Base-by-base conservation (phyloP, 768 basidiomycete genomes). In the Xerocomus potaroensis region DNA sequence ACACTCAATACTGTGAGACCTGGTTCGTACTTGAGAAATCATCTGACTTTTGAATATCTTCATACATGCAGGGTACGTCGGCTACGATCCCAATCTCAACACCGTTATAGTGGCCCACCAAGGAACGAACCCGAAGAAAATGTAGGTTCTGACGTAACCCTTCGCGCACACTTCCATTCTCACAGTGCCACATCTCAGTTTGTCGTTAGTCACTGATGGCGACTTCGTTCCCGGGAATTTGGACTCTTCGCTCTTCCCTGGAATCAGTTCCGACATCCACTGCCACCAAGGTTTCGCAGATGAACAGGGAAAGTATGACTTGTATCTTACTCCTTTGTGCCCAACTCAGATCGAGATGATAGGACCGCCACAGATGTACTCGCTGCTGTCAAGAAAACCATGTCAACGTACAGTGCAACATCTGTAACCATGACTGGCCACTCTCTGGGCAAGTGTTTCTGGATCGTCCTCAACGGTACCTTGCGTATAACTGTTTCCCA, bases 271-370 rank as follows among this genome's bases (percentile, higher is more conserved):
- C 6, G 43, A 53, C 9, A 63, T 81, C 2, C 11, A 69, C 50
- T 70, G 67, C 4, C 80, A 82, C 48, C 49, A 46, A 23, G 81
- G 81, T 1, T 82, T 82, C 50, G 57, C 45, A 10, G 53, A 55
- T 2, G 70, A 65, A 4, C 80, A 82, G 4, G 68, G 73, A 4
- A 49, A 41, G 79, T 80, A 55, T 24, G 70, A 14, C 10, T 30
- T 30, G 2, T 33, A n/a, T 35, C 18, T 48, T n/a, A 12, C 36
- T 44, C 16, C 12, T n/a, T 38, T 36, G 3, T 16, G 10, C 23
- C 24, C 16, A 11, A 5, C 31, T 38, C 4, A 16, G 38, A 22
- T 27, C 19, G n/a, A 23, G 22, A 7, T 11, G 23, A 42, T 29
- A 75, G 73, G 4, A 68, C 74, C 11, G 75, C 76, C 5, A 49